Evolutionary conservation across 1,284 basidiomycete species (phyloP).

Genomic region (Hortiboletus rubellus): DNA sequence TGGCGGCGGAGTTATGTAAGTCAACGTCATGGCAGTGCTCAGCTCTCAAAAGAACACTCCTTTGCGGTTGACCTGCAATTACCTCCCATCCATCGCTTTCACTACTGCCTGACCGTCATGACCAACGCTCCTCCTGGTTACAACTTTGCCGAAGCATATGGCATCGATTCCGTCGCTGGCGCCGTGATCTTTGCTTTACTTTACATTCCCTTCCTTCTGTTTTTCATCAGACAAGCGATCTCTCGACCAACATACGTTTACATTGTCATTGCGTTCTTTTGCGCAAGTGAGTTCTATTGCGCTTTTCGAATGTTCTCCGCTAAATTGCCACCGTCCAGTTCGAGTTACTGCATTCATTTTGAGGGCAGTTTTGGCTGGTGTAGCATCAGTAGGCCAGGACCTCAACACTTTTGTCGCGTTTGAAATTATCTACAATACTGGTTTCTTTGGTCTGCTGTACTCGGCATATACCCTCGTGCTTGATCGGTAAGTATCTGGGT

Average conservation of each 20-base stretch:
- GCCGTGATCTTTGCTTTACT: slow-evolving; percentile 48
- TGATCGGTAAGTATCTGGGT: slow-evolving; percentile 28
- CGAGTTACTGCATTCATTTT: slow-evolving; percentile 35
- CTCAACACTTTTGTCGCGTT: slow-evolving; percentile 27
- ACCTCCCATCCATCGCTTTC: not conserved
- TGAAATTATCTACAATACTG: slow-evolving; percentile 36
- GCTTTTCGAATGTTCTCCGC: not conserved
- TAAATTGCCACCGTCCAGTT: slow-evolving; percentile 23
- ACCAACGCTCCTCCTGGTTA: slow-evolving; percentile 17
- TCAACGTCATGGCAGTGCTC: slow-evolving; percentile 11
- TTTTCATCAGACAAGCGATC: slow-evolving; percentile 41
- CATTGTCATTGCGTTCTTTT: slow-evolving; percentile 46
- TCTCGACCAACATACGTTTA: slow-evolving; percentile 43
- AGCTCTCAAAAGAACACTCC: slow-evolving; percentile 17
- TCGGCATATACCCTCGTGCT: slow-evolving; percentile 37
- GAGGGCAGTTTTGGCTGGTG: slow-evolving; percentile 32
- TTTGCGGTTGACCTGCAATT: slow-evolving; percentile 23
- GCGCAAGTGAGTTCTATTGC: slow-evolving; percentile 39
- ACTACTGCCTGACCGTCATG: slow-evolving; percentile 15
- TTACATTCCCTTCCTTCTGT: slow-evolving; percentile 41
- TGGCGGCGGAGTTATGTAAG: not conserved
- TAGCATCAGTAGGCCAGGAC: slow-evolving; percentile 24
- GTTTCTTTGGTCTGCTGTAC: slow-evolving; percentile 39
- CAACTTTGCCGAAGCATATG: slow-evolving; percentile 42
- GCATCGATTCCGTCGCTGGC: slow-evolving; percentile 45